phyloP scores from a whole-genome alignment of 345 rosid genomes.

The Raphanus sativus region DNA sequence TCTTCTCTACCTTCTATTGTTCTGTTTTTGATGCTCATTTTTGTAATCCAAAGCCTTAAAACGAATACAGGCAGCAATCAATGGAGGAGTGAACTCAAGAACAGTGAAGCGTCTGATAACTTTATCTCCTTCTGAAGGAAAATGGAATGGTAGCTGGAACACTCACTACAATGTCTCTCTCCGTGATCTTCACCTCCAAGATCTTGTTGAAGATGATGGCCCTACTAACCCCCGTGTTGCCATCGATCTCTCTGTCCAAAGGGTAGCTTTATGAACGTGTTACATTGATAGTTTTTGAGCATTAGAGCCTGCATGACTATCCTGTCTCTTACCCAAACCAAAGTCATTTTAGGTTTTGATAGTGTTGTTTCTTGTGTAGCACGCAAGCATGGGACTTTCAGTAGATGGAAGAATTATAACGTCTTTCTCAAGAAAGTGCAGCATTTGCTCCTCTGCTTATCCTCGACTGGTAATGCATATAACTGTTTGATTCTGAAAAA shows the following conservation, averaged over 20 bases:
- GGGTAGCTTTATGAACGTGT: slow-evolving; percentile 40
- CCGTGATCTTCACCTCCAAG: slow-evolving; percentile 56
- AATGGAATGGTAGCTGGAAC: slow-evolving; percentile 70
- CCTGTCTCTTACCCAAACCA: not conserved
- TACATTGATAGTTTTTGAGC: not conserved
- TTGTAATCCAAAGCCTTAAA: not conserved
- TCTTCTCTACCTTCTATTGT: not conserved
- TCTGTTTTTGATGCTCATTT: not conserved
- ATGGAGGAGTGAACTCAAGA: slow-evolving; percentile 37
- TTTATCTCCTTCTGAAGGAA: slow-evolving; percentile 65
- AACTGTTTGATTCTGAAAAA: not conserved
- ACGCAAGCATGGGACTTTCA: slow-evolving; percentile 88
- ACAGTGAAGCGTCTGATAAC: slow-evolving; percentile 51
- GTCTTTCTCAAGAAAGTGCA: slow-evolving; percentile 62
- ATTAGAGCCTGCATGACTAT: not conserved
- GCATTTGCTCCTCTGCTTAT: slow-evolving; percentile 68
- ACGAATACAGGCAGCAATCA: slow-evolving; percentile 14
- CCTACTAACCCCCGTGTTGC: slow-evolving; percentile 49
- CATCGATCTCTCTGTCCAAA: slow-evolving; percentile 55
- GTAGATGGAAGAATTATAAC: slow-evolving; percentile 75
- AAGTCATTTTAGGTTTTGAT: not conserved
- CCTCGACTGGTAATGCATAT: slow-evolving; percentile 21
- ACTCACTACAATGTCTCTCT: slow-evolving; percentile 61
- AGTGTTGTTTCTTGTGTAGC: slow-evolving; percentile 42
- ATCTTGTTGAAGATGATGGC: slow-evolving; percentile 64